Percentiles rank a stretch among this genome's conserved stretches.
phyloP scores from a whole-genome alignment of 352 stramenopile species.

The Phytopythium helicoides region DNA sequence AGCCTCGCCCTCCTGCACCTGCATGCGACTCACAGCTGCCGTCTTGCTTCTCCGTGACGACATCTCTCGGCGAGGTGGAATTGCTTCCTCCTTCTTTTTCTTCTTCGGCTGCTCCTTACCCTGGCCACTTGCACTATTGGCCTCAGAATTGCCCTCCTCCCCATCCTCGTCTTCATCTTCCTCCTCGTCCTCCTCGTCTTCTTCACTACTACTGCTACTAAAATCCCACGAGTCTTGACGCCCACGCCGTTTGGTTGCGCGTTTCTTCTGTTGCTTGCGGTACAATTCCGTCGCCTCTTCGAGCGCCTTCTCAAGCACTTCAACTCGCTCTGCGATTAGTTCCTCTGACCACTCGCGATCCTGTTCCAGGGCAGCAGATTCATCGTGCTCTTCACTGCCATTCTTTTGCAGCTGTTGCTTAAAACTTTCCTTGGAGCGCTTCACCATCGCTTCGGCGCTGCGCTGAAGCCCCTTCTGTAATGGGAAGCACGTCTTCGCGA shows the following conservation, averaged over 20 bases:
- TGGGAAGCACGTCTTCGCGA: conserved; percentile 37
- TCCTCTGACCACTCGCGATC: conserved; percentile 50
- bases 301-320: conserved; percentile 33
- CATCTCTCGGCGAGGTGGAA: conserved; percentile 25
- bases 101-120: background rate
- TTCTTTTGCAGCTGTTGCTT: conserved; percentile 21
- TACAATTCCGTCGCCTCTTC: conserved; percentile 31
- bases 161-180: conserved; percentile 7
- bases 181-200: conserved; percentile 11
- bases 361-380: conserved; percentile 25
- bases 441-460: conserved; percentile 43
- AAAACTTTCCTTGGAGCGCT: conserved; percentile 38
- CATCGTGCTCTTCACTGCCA: conserved; percentile 6
- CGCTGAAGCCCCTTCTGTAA: conserved; percentile 38
- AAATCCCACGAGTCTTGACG: conserved; percentile 27
- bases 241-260: conserved; percentile 19
- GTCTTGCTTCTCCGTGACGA: conserved; percentile 58
- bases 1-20: conserved; percentile 49
- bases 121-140: background rate
- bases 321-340: conserved; percentile 40
- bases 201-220: conserved; percentile 28
- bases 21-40: conserved; percentile 57
- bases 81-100: conserved; percentile 7
- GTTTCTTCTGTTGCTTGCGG: conserved; percentile 33
- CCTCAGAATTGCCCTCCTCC: conserved; percentile 1